A percentile compares a stretch with the other conserved stretches of the same genome.
phyloP scores from a whole-genome alignment of 306 rosid species.

The Cyamopsis tetragonoloba region DNA sequence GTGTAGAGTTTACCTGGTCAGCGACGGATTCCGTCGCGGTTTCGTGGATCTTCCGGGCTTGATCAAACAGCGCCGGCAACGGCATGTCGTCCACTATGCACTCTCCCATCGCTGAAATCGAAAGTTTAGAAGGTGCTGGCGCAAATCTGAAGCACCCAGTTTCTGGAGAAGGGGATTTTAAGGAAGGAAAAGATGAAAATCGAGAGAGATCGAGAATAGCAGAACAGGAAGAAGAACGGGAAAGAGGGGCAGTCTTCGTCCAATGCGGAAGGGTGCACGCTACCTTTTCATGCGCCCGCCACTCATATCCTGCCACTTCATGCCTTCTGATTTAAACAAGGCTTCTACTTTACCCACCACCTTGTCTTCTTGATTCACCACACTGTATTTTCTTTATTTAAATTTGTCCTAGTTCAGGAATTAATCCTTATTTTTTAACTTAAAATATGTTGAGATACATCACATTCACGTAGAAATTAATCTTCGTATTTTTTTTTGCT shows the following conservation, averaged over 20 bases:
- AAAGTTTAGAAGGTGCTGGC: not conserved
- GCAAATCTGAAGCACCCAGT: not conserved
- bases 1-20: slow-evolving; percentile 52
- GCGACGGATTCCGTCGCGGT: slow-evolving; percentile 57
- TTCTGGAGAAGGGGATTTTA: not conserved
- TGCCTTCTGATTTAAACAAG: too few relatives aligned
- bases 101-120: slow-evolving; percentile 31
- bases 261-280: slow-evolving; percentile 5
- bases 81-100: slow-evolving; percentile 61
- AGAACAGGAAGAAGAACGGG: not conserved
- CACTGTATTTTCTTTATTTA: too few relatives aligned
- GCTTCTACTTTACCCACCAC: too few relatives aligned
- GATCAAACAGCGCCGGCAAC: slow-evolving; percentile 73
- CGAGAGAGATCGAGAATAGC: not conserved
- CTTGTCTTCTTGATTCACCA: too few relatives aligned
- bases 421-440: too few relatives aligned
- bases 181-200: not conserved
- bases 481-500: too few relatives aligned
- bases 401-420: too few relatives aligned
- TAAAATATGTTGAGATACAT: too few relatives aligned
- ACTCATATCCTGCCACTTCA: not conserved
- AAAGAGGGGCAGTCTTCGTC: too few relatives aligned
- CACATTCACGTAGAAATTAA: too few relatives aligned
- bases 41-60: slow-evolving; percentile 71
- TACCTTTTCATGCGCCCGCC: not conserved